These are phyloP conservation scores for Aspergillus pseudoterreus DNA, from an alignment of 2,329 filamentous ascomycete genomes.

Conservation along the genomic window DNA sequence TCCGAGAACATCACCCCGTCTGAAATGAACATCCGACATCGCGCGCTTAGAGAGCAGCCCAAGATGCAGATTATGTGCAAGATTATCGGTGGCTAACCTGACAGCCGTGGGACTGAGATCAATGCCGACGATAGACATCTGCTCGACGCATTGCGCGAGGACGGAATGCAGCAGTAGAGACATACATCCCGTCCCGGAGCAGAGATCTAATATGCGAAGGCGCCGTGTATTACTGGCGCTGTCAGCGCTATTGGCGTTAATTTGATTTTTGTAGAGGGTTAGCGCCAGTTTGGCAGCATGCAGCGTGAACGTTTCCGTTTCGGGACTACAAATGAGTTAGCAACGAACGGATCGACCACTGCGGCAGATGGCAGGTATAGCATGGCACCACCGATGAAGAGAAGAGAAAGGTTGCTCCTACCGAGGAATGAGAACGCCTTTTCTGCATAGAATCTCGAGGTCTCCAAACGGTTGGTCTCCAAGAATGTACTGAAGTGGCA, in stretches of 20 bases:
- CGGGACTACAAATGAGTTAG: slow-evolving; percentile 43
- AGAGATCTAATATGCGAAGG: slow-evolving; percentile 74
- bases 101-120: slow-evolving; percentile 70
- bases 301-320: slow-evolving; percentile 67
- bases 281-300: slow-evolving; percentile 51
- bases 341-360: not conserved
- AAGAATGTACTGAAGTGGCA: slow-evolving; percentile 85
- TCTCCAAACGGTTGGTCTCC: slow-evolving; percentile 84
- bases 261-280: not conserved
- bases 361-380: too few relatives aligned
- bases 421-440: slow-evolving; percentile 82
- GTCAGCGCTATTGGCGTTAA: not conserved
- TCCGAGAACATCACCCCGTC: slow-evolving; percentile 42
- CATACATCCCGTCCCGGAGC: slow-evolving; percentile 89
- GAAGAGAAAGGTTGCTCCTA: slow-evolving; percentile 11
- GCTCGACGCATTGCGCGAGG: slow-evolving; percentile 42
- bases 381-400: not conserved
- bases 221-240: not conserved
- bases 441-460: slow-evolving; percentile 71
- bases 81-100: slow-evolving; percentile 62
- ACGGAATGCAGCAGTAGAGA: slow-evolving; percentile 69
- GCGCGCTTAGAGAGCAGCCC: slow-evolving; percentile 24
- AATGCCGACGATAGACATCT: slow-evolving; percentile 60
- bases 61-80: slow-evolving; percentile 47
- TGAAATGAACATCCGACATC: slow-evolving; percentile 42